A percentile compares a stretch with the other conserved stretches of the same genome.
These are phyloP conservation scores for Neofusicoccum laricinum DNA, from an alignment of 2,329 filamentous ascomycete species.

Conservation along the genomic window DNA sequence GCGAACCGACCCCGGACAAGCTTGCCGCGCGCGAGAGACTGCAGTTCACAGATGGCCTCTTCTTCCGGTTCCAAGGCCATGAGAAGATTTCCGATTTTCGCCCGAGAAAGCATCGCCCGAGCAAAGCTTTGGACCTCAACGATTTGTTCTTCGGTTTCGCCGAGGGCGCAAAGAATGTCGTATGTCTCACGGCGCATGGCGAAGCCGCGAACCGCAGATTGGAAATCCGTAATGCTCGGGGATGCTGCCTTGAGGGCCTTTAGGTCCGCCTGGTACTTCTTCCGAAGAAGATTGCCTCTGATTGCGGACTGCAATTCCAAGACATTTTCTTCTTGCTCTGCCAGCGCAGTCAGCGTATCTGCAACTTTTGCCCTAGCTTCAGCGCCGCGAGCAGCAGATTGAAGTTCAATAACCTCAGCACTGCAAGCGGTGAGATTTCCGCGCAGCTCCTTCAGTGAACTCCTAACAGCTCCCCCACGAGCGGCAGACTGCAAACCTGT, in stretches of 20 bases:
- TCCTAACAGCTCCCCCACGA: slow-evolving; percentile 5
- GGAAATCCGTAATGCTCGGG: slow-evolving; percentile 58
- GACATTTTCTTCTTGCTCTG: slow-evolving; percentile 42
- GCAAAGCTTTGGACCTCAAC: slow-evolving; percentile 70
- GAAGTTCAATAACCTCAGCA: background rate
- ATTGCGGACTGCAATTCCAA: slow-evolving; percentile 52
- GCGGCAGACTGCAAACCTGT: slow-evolving; percentile 32
- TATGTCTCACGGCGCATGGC: slow-evolving; percentile 60
- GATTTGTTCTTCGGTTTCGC: slow-evolving; percentile 65
- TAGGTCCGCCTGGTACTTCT: slow-evolving; percentile 43
- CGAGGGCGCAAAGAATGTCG: slow-evolving; percentile 66
- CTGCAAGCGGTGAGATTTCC: background rate
- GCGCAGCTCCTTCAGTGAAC: slow-evolving; percentile 1
- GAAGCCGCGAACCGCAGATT: slow-evolving; percentile 66
- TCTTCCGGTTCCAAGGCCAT: slow-evolving; percentile 80
- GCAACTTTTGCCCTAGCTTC: slow-evolving; percentile 21
- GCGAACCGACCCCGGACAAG: slow-evolving; percentile 72
- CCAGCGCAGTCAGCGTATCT: slow-evolving; percentile 28
- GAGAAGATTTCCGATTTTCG: slow-evolving; percentile 70
- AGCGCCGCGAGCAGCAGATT: slow-evolving; percentile 21
- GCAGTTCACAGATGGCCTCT: slow-evolving; percentile 69
- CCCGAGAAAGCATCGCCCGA: slow-evolving; percentile 75
- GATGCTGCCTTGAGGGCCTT: slow-evolving; percentile 58
- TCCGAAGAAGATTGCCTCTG: slow-evolving; percentile 47
- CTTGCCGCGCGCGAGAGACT: slow-evolving; percentile 70